Evolutionary conservation across 2,329 filamentous ascomycete genomes (phyloP).

Genomic region (Colletotrichum plurivorum): DNA sequence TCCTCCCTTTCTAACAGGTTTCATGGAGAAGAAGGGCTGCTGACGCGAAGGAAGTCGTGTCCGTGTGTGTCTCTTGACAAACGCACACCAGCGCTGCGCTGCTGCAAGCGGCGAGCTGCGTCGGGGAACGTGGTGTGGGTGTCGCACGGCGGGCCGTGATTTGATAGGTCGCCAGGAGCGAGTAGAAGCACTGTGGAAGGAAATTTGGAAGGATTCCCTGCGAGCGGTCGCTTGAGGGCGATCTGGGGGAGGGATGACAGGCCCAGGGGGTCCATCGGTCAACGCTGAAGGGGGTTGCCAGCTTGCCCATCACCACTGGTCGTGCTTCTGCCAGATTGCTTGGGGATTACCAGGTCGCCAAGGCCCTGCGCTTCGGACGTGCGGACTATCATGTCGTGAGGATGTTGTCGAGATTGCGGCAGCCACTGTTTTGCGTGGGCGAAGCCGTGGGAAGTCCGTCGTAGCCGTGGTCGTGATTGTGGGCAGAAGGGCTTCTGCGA

Average conservation of each 20-base stretch:
- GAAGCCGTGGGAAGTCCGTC: background rate
- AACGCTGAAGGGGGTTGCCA: slow-evolving; percentile 4
- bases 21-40: background rate
- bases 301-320: no score
- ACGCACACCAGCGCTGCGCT: background rate
- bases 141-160: background rate
- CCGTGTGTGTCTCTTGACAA: background rate
- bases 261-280: slow-evolving; percentile 6
- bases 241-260: slow-evolving; percentile 33
- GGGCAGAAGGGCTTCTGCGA: background rate
- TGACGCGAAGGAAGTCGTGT: background rate
- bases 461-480: no score
- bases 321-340: slow-evolving; percentile 3
- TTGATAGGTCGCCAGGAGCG: slow-evolving; percentile 29
- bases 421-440: slow-evolving; percentile 1
- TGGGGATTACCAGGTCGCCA: slow-evolving; percentile 13
- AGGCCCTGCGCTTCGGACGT: background rate
- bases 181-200: slow-evolving; percentile 31
- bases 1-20: no score
- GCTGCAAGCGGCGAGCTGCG: slow-evolving; percentile 25
- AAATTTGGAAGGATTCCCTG: slow-evolving; percentile 29
- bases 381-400: no score
- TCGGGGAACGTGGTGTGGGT: slow-evolving; percentile 3
- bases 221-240: slow-evolving; percentile 13
- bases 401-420: background rate